A percentile compares a stretch with the other conserved stretches of the same genome.
Evolutionary conservation across 306 rosid species (phyloP).

Genomic region (Vicia villosa): DNA sequence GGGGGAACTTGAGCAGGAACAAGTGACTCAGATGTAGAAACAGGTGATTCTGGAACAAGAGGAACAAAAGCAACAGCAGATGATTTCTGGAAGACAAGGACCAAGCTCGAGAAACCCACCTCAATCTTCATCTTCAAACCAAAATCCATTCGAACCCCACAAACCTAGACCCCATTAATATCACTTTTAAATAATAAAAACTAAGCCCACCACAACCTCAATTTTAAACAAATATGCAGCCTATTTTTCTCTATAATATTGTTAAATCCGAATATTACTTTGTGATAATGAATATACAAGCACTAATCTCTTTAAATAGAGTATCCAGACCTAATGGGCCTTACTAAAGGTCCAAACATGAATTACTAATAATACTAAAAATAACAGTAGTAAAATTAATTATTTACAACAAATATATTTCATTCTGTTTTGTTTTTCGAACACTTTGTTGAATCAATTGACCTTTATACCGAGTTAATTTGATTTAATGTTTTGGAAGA

Average conservation of each 20-base stretch:
- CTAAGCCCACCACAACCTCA: neutral
- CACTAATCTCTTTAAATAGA: too few relatives aligned
- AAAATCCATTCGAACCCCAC: neutral
- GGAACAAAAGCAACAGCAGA: neutral
- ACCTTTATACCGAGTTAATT: slow-evolving; percentile 37
- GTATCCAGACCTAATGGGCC: too few relatives aligned
- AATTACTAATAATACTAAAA: too few relatives aligned
- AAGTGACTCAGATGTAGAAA: neutral
- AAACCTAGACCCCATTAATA: neutral
- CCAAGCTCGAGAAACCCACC: neutral
- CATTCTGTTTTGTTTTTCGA: neutral
- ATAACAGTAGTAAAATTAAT: too few relatives aligned
- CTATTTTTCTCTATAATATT: neutral
- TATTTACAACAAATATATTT: neutral
- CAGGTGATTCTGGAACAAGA: neutral
- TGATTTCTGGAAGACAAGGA: neutral
- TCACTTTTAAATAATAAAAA: neutral
- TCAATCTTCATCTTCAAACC: neutral
- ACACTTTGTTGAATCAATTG: slow-evolving; percentile 1
- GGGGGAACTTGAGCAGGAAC: neutral
- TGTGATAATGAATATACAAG: too few relatives aligned
- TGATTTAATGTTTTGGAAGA: slow-evolving; percentile 8
- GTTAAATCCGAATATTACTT: too few relatives aligned
- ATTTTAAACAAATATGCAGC: neutral
- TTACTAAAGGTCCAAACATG: too few relatives aligned